Conservation (phyloP, 805 yeast species). For the Zygotorulaspora danielsina region DNA sequence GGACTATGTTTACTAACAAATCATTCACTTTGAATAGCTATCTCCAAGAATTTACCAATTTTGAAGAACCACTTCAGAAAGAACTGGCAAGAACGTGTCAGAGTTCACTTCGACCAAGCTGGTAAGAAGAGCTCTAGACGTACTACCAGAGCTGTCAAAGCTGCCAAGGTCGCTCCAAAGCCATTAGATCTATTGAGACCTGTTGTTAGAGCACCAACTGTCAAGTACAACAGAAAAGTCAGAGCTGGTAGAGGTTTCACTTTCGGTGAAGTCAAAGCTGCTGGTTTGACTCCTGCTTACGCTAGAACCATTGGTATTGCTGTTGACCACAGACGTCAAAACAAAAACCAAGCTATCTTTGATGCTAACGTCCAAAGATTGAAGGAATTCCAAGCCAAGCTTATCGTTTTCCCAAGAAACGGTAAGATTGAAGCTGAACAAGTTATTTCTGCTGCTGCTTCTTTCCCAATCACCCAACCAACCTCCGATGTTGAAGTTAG, state of each 20-base stretch:
- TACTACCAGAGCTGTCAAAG: slow-evolving; percentile 87
- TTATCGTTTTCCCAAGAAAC: slow-evolving; percentile 93
- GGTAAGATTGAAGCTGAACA: slow-evolving; percentile 78
- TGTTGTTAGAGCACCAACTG: slow-evolving; percentile 96
- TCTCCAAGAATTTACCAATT: slow-evolving; percentile 97
- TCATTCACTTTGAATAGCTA: slow-evolving; percentile 52
- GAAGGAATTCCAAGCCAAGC: slow-evolving; percentile 91
- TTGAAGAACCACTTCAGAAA: slow-evolving; percentile 99
- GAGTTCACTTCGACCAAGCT: slow-evolving; percentile 99
- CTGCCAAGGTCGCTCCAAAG: slow-evolving; percentile 94
- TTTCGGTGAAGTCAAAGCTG: slow-evolving; percentile 96
- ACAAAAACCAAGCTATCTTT: slow-evolving; percentile 94
- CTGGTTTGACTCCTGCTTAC: slow-evolving; percentile 86
- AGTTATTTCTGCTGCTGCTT: slow-evolving; percentile 64
- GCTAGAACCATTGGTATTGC: slow-evolving; percentile 99
- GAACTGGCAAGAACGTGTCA: slow-evolving; percentile 99
- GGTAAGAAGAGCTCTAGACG: slow-evolving; percentile 99
- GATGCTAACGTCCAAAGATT: slow-evolving; percentile 94
- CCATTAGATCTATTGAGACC: slow-evolving; percentile 97
- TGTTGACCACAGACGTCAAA: slow-evolving; percentile 99
- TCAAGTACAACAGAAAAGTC: slow-evolving; percentile 98
- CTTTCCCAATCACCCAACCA: slow-evolving; percentile 90
- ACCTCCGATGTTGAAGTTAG: slow-evolving; percentile 71
- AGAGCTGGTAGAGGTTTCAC: slow-evolving; percentile 99
- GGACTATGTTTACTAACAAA: slow-evolving; percentile 16